A percentile compares a stretch with the other conserved stretches of the same genome.
These are phyloP conservation scores for Termitomyces sp. DNA, from an alignment of 768 basidiomycete genomes.

Conservation along the genomic window DNA sequence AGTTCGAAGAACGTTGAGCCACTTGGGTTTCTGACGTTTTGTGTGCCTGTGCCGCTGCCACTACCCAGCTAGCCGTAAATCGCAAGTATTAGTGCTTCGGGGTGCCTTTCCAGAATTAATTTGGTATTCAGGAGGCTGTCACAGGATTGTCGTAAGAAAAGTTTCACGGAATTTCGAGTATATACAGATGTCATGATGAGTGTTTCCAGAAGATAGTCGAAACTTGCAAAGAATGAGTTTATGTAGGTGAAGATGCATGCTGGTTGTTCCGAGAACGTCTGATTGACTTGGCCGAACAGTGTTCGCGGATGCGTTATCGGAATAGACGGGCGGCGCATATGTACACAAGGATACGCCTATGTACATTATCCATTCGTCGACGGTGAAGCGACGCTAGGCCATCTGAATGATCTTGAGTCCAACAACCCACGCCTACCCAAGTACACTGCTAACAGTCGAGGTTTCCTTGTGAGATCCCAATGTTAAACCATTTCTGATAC, in stretches of 20 bases:
- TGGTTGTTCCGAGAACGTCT: not conserved
- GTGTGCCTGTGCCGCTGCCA: not conserved
- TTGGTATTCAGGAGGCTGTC: not conserved
- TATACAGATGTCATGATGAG: too few species aligned
- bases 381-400: not conserved
- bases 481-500: not conserved
- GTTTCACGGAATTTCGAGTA: not conserved
- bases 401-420: not conserved
- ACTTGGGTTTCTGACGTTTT: not conserved
- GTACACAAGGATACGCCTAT: too few species aligned
- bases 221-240: too few species aligned
- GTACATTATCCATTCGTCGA: not conserved
- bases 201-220: not conserved
- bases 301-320: not conserved
- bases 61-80: not conserved
- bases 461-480: not conserved
- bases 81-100: not conserved
- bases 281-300: not conserved
- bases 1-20: not conserved
- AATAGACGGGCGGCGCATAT: not conserved
- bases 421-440: not conserved
- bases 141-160: too few species aligned
- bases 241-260: not conserved
- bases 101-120: not conserved
- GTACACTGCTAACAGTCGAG: not conserved